Base-by-base conservation (phyloP, 306 rosid species). In the Ochetophila trinervis region DNA sequence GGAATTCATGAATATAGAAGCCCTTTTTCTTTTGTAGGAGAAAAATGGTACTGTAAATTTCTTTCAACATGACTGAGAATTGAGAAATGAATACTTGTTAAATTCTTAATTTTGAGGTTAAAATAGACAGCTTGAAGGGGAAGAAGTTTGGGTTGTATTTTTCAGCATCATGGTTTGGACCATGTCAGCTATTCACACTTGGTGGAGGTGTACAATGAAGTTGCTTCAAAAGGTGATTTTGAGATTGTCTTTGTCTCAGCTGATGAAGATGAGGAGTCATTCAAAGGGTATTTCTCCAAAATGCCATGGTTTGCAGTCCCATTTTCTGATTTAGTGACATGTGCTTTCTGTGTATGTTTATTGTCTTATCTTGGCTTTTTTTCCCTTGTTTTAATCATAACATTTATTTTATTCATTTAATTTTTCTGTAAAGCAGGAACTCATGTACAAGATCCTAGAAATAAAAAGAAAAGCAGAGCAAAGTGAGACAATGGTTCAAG, bases 401-500 rank as follows among this genome's bases (percentile, higher is more conserved):
- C 34, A 21, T 60, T 67, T 70, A 47, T n/a, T 73, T 34, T 57
- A 5, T 62, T 27, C 32, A 27, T 27, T 27, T 27, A 4, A 27
- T n/a, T 55, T 72, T 63, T 47, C 18, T 64, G 35, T 47, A 44
- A 79, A 62, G 80, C 82, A 92, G 99, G 99, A 93, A 69, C 96
- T 93, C 53, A 93, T 87, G 99, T 90, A 88, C 79, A 93, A 93
- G 79, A 87, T 93, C 57, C 83, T 97, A 53, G 97, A 93, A 80
- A 93, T 93, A 53, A 93, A 93, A 71, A 86, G 90, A 54, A 93
- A 93, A 82, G 99, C 99, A 16, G 97, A 87, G 36, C 99, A 93
- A 74, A 93, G 99, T 61, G 99, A 93, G 80, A 84, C 91, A 16
- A 93, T 93, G 99, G 99, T 93, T 72, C 97, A 93, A 69, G 99